phyloP scores from a whole-genome alignment of 306 rosid species.

The Morella rubra region DNA sequence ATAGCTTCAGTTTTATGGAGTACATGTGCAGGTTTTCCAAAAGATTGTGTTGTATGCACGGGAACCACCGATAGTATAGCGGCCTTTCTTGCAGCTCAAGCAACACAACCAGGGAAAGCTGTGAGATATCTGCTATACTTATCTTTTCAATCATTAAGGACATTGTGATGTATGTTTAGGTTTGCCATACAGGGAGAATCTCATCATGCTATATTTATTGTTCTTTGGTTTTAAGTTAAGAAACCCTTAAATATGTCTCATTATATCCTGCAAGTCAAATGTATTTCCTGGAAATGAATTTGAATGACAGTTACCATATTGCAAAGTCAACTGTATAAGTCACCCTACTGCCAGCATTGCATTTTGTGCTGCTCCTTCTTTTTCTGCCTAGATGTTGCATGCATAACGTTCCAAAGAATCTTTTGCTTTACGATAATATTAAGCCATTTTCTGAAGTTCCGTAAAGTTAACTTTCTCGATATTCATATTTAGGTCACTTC shows the following conservation, averaged over 20 bases:
- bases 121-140: slow-evolving; percentile 43
- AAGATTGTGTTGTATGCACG: slow-evolving; percentile 71
- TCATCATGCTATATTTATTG: too few relatives aligned
- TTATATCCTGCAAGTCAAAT: too few relatives aligned
- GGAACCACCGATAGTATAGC: slow-evolving; percentile 99
- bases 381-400: slow-evolving; percentile 5
- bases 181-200: not conserved
- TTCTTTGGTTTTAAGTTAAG: too few relatives aligned
- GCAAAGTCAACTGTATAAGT: not conserved
- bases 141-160: slow-evolving; percentile 8
- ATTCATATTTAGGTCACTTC: slow-evolving; percentile 70
- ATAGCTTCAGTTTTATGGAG: not conserved
- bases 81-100: slow-evolving; percentile 91
- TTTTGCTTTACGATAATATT: slow-evolving; percentile 12
- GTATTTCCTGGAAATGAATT: too few relatives aligned
- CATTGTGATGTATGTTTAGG: slow-evolving; percentile 1
- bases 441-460: slow-evolving; percentile 12
- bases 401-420: not conserved
- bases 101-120: slow-evolving; percentile 81
- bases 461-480: not conserved
- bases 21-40: slow-evolving; percentile 60
- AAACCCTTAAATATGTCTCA: too few relatives aligned
- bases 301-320: not conserved
- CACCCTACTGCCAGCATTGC: slow-evolving; percentile 1
- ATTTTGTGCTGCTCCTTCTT: slow-evolving; percentile 11